phyloP scores from a whole-genome alignment of 129 eudicot species.

The Lonicera japonica region DNA sequence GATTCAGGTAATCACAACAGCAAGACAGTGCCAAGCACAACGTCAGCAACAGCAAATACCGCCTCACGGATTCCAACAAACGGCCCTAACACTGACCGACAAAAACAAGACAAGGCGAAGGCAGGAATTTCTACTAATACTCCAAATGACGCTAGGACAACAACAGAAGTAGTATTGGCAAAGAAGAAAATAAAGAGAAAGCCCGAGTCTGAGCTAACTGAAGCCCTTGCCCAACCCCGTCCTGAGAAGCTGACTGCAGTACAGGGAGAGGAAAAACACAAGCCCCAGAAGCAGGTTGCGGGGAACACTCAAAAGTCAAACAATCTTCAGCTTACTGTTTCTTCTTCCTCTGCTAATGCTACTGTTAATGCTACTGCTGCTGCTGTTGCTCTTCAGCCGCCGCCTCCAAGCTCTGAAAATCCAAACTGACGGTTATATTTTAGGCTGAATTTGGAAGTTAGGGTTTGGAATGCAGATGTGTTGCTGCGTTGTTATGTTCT shows the following conservation, averaged over 20 bases:
- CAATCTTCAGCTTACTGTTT: constrained; percentile 20
- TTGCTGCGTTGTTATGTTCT: background rate
- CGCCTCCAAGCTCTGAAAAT: constrained; percentile 9
- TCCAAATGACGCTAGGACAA: constrained; percentile 11
- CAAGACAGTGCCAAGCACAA: constrained; percentile 26
- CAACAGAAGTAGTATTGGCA: constrained; percentile 15
- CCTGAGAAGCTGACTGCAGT: constrained; percentile 36
- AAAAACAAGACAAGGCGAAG: constrained; percentile 53
- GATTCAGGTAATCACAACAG: constrained; percentile 19
- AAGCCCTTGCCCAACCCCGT: constrained; percentile 12
- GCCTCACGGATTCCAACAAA: constrained; percentile 15
- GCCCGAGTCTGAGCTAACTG: constrained; percentile 23
- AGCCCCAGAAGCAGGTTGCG: constrained; percentile 34
- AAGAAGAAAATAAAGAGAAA: constrained; percentile 72
- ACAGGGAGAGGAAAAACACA: constrained; percentile 38
- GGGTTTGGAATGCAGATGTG: background rate
- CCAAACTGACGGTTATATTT: background rate
- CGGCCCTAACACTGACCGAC: constrained; percentile 25
- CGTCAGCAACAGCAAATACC: constrained; percentile 18
- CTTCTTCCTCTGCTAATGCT: background rate
- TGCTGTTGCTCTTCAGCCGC: too few species aligned
- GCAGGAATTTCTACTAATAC: constrained; percentile 40
- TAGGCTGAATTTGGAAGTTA: background rate
- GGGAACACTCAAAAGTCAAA: constrained; percentile 19
- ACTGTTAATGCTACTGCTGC: too few species aligned